Base-by-base conservation (phyloP, 202 grass and related monocot species). In the Setaria italica region DNA sequence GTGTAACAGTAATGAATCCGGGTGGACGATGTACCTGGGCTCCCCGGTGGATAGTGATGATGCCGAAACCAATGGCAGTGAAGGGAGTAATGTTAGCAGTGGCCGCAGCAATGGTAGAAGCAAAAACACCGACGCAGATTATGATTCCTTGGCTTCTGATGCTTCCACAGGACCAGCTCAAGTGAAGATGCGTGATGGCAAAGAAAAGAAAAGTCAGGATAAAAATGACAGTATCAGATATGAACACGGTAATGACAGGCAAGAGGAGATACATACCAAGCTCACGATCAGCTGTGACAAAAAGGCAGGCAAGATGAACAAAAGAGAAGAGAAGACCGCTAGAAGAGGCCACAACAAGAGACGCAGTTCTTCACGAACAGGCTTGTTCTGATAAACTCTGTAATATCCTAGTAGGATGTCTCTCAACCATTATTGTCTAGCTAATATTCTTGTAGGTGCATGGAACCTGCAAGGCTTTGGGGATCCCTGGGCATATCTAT, bases 121-220 rank as follows among this genome's bases (percentile, higher is more conserved):
- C 75, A 82, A 67, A 71, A 73, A 50, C 72, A 54, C 69, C 43
- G 25, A 69, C 43, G 4, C 25, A 5, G 47, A 83, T 70, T 83
- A 95, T 56, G 96, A 98, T 66, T 95, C 96, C 21, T 79, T 98
- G 84, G 90, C 95, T 76, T 98, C 95, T 41, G 96, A 98, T 92
- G 96, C 93, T 71, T 98, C 96, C 66, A 95, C 96, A 41, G 93
- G 93, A 78, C 72, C 85, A 85, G 54, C 88, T 70, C 79, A 90
- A 67, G 77, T 74, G 65, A 92, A 81, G 82, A 20, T 65, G 56
- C 60, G 43, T 82, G 67, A 76, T 80, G 84, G 80, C 17, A 89
- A 89, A 78, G 74, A 88, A 78, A 77, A 78, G 62, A 86, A 80
- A 82, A 33, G 19, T 13, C 68, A 48, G 74, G 82, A 75, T 13